A percentile compares a stretch with the other conserved stretches of the same genome.
Evolutionary conservation across 1,284 basidiomycete species (phyloP).

Genomic region (Mycena citricolor): DNA sequence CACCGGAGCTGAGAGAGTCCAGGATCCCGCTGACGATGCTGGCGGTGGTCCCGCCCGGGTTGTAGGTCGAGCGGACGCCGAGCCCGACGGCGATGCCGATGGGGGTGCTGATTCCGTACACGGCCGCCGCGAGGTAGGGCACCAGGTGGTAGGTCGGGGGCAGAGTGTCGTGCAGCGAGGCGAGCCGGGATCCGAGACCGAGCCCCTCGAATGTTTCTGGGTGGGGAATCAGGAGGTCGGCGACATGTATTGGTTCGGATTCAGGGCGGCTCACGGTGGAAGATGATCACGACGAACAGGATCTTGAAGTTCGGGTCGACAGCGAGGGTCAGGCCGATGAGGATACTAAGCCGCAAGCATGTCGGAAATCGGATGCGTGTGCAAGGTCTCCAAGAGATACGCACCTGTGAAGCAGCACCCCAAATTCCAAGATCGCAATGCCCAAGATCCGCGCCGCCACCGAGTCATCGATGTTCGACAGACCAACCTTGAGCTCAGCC

Average conservation of each 20-base stretch:
- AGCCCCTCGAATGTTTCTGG: constrained; percentile 89
- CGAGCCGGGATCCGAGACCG: constrained; percentile 84
- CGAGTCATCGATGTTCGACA: constrained; percentile 12
- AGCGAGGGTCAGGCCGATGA: constrained; percentile 93
- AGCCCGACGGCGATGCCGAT: constrained; percentile 84
- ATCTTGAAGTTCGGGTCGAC: constrained; percentile 80
- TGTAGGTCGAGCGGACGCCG: constrained; percentile 78
- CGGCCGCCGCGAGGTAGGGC: constrained; percentile 60
- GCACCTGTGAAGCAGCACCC: constrained; percentile 21
- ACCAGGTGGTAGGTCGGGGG: constrained; percentile 59
- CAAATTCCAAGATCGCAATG: constrained; percentile 23
- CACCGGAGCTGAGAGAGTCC: constrained; percentile 85
- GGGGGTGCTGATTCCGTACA: constrained; percentile 83
- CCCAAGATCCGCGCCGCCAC: constrained; percentile 20
- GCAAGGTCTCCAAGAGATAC: no score
- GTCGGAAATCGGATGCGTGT: no score
- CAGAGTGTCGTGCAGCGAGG: constrained; percentile 69
- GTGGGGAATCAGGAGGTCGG: neutral
- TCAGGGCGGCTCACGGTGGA: constrained; percentile 67
- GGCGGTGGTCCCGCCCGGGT: constrained; percentile 73
- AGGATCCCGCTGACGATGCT: constrained; percentile 82
- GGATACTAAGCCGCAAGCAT: no score
- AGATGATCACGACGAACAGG: constrained; percentile 89
- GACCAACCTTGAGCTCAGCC: no score
- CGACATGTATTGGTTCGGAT: no score